These are phyloP conservation scores for Exophiala viscosa DNA, from an alignment of 2,329 filamentous ascomycete genomes.

Conservation along the genomic window DNA sequence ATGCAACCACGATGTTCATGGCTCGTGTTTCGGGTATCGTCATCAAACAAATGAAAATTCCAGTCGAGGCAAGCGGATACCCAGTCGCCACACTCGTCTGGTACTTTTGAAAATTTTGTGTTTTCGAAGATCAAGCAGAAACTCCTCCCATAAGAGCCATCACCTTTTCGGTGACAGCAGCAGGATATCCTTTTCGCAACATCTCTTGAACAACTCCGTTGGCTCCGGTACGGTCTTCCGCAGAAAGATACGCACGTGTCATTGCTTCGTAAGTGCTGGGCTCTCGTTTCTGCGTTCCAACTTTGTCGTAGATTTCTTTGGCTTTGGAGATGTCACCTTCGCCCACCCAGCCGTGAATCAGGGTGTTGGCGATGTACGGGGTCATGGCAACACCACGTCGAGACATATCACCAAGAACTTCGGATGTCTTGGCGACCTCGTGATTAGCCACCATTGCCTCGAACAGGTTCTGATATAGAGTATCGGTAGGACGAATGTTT, in stretches of 20 bases:
- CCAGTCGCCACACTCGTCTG: constrained; percentile 20
- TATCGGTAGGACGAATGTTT: constrained; percentile 69
- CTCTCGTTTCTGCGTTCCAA: constrained; percentile 75
- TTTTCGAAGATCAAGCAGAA: constrained; percentile 5
- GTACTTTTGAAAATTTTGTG: neutral
- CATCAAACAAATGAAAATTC: constrained; percentile 17
- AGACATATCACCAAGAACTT: constrained; percentile 72
- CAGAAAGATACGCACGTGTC: constrained; percentile 86
- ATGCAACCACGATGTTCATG: constrained; percentile 10
- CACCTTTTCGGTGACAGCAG: constrained; percentile 89
- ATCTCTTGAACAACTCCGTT: constrained; percentile 83
- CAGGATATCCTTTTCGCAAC: constrained; percentile 82
- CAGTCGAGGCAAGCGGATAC: constrained; percentile 19
- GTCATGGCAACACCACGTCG: constrained; percentile 75
- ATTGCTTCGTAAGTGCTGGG: constrained; percentile 98
- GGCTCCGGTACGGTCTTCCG: constrained; percentile 73
- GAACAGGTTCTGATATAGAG: constrained; percentile 93
- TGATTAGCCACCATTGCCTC: constrained; percentile 97
- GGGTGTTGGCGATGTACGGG: constrained; percentile 94
- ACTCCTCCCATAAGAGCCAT: constrained; percentile 70
- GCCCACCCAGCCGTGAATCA: constrained; percentile 94
- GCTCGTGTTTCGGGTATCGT: constrained; percentile 22
- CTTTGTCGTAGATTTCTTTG: constrained; percentile 71
- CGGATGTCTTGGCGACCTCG: constrained; percentile 69
- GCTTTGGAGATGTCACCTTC: constrained; percentile 78